Evolutionary conservation across 306 rosid genomes (phyloP).

Genomic region (Luffa acutangula): DNA sequence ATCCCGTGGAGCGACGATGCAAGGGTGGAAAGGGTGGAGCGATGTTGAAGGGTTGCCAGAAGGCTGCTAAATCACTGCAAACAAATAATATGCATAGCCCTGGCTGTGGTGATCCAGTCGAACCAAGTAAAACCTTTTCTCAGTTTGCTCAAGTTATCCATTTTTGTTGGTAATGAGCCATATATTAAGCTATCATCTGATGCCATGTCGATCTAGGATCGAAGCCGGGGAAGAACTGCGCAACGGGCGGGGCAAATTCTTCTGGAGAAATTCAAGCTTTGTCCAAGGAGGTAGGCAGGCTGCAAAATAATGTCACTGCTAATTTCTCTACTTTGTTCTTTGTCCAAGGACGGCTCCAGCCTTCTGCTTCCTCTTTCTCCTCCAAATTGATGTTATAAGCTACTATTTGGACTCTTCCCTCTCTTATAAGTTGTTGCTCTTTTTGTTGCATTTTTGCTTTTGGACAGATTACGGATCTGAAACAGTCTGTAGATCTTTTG

Average conservation of each 20-base stretch:
- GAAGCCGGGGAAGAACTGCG: conserved; percentile 47
- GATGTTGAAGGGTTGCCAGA: conserved; percentile 35
- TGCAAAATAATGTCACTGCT: conserved; percentile 2
- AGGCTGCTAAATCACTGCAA: conserved; percentile 62
- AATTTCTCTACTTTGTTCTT: conserved; percentile 7
- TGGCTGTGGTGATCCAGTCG: conserved; percentile 27
- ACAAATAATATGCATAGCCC: conserved; percentile 30
- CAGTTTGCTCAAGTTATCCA: background rate
- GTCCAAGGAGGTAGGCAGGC: conserved; percentile 58
- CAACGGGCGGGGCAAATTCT: conserved; percentile 28
- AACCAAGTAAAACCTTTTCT: conserved; percentile 20
- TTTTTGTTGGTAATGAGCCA: background rate
- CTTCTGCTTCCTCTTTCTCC: background rate
- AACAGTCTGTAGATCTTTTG: conserved; percentile 71
- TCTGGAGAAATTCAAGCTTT: conserved; percentile 55
- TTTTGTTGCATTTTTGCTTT: background rate
- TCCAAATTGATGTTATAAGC: background rate
- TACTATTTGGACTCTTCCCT: background rate
- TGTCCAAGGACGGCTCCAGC: background rate
- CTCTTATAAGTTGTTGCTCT: background rate
- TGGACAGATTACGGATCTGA: conserved; percentile 70
- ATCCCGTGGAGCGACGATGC: conserved; percentile 72
- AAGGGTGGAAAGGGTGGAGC: conserved; percentile 65
- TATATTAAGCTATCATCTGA: conserved; percentile 11
- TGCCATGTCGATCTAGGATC: conserved; percentile 32